Conservation (phyloP, 495 filamentous ascomycete genomes). For the Aspergillus coremiiformis region DNA sequence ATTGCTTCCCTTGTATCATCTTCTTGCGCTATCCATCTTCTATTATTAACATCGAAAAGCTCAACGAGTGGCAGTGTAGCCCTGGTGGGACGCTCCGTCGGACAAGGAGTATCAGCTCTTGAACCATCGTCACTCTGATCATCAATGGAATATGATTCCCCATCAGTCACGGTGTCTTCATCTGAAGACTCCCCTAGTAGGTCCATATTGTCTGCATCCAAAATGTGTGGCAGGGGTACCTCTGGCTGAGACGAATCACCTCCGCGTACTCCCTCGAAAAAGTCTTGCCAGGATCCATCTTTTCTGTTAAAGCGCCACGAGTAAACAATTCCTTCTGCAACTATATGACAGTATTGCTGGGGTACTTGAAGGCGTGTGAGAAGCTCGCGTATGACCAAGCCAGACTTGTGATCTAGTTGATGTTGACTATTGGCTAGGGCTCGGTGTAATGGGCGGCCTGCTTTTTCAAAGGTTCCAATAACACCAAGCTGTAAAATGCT, state of each 20-base stretch:
- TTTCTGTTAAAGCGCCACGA: constrained; percentile 17
- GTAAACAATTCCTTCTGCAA: constrained; percentile 8
- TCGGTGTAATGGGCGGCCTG: constrained; percentile 1
- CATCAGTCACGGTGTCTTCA: background rate
- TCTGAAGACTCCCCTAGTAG: background rate
- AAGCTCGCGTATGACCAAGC: constrained; percentile 12
- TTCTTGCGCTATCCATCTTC: constrained; percentile 1
- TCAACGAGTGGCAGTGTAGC: background rate
- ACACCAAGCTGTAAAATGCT: constrained; percentile 21
- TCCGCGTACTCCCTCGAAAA: constrained; percentile 10
- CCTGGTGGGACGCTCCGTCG: background rate
- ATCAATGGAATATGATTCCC: background rate
- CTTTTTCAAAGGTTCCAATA: background rate
- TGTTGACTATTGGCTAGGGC: constrained; percentile 1
- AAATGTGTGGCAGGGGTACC: background rate
- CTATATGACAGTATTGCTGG: background rate
- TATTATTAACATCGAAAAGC: background rate
- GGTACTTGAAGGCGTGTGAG: constrained; percentile 9
- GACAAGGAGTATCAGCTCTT: background rate
- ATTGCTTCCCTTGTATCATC: background rate
- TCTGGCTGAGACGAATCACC: background rate
- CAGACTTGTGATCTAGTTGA: constrained; percentile 8
- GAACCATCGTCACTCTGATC: background rate
- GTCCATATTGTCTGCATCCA: background rate
- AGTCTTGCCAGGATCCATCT: constrained; percentile 3